Percentiles rank a stretch among this genome's conserved stretches.
These are phyloP conservation scores for Achaetomiella virescens DNA, from an alignment of 495 filamentous ascomycete genomes.

Conservation along the genomic window DNA sequence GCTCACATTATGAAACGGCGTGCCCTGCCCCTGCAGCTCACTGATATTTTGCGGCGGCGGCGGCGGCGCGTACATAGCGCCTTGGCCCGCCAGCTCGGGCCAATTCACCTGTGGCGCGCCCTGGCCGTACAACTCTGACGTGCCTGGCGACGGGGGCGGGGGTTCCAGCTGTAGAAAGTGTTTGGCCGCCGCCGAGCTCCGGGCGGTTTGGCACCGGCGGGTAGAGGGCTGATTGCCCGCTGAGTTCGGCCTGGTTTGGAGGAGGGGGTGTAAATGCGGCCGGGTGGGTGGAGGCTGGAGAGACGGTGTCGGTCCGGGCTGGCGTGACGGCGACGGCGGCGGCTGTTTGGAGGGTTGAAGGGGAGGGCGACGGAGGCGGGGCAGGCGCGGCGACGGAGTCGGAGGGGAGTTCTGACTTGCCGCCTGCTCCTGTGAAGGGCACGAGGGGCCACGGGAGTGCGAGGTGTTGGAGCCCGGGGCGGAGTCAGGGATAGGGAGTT, in stretches of 20 bases:
- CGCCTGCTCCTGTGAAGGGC: conserved; percentile 11
- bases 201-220: conserved; percentile 16
- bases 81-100: conserved; percentile 29
- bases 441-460: background rate
- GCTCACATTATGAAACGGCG: conserved; percentile 5
- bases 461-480: background rate
- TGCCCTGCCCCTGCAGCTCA: conserved; percentile 23
- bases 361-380: conserved; percentile 26
- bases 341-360: conserved; percentile 24
- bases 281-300: conserved; percentile 32
- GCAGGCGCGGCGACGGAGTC: conserved; percentile 15
- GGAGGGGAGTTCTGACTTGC: conserved; percentile 35
- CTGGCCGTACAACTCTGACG: conserved; percentile 31
- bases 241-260: conserved; percentile 24
- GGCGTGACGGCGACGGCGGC: conserved; percentile 3
- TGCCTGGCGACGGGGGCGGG: background rate
- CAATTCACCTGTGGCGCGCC: conserved; percentile 15
- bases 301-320: conserved; percentile 28
- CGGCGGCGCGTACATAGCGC: conserved; percentile 8
- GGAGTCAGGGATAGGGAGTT: conserved; percentile 7
- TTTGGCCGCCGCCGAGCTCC: conserved; percentile 2
- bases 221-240: conserved; percentile 16
- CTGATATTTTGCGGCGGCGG: conserved; percentile 3
- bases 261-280: conserved; percentile 21
- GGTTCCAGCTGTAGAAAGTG: background rate